phyloP scores from a whole-genome alignment of 345 rosid species.

The Aquilaria sinensis region DNA sequence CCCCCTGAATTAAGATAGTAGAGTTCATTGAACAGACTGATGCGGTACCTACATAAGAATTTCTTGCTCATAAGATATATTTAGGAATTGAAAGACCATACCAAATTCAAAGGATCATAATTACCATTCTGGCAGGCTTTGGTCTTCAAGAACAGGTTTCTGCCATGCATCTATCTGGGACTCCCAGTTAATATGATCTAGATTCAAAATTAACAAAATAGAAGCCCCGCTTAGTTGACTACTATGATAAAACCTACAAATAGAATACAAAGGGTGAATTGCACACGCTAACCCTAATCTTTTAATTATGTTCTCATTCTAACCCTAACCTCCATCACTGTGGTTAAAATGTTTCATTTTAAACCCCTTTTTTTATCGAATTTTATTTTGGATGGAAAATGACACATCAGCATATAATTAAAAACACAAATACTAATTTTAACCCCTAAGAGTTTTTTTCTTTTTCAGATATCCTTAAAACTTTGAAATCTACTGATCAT shows the following conservation, averaged over 20 bases:
- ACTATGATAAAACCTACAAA: background rate
- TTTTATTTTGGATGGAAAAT: too few species aligned
- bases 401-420: too few species aligned
- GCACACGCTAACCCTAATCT: too few species aligned
- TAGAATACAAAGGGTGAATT: too few species aligned
- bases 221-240: slow-evolving; percentile 5
- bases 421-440: too few species aligned
- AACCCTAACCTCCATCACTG: too few species aligned
- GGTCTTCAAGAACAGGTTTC: slow-evolving; percentile 82
- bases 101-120: slow-evolving; percentile 4
- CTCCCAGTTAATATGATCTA: slow-evolving; percentile 75
- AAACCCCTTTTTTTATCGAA: too few species aligned
- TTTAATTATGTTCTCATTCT: too few species aligned
- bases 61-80: slow-evolving; percentile 10
- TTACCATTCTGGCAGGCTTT: slow-evolving; percentile 83
- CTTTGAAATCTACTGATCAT: too few species aligned
- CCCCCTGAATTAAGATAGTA: slow-evolving; percentile 94
- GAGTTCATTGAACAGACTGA: slow-evolving; percentile 88
- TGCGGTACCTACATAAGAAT: slow-evolving; percentile 60
- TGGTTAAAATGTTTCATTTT: too few species aligned
- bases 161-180: slow-evolving; percentile 91
- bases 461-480: too few species aligned
- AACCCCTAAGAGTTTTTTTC: too few species aligned
- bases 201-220: slow-evolving; percentile 15
- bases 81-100: slow-evolving; percentile 16